Evolutionary conservation across 352 stramenopile genomes (phyloP).

Genomic region (Stephanocyclus meneghinianus): DNA sequence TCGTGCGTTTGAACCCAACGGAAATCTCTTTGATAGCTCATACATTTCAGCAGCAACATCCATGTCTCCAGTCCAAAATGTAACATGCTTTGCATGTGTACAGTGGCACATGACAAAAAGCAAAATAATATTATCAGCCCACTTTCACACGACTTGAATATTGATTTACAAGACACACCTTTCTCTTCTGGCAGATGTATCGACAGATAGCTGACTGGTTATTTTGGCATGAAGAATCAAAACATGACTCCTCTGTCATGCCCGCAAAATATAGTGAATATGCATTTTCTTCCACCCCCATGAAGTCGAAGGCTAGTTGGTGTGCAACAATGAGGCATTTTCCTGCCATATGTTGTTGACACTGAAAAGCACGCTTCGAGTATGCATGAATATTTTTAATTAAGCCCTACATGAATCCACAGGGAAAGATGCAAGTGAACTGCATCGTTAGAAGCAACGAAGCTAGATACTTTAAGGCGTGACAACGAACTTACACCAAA

Average conservation of each 20-base stretch:
- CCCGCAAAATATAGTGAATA: constrained; percentile 7
- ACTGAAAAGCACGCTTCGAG: constrained; percentile 31
- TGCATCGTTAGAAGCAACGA: not conserved
- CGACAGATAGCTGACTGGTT: constrained; percentile 14
- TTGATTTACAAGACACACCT: not conserved
- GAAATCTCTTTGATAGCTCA: constrained; percentile 21
- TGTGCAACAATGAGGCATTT: constrained; percentile 8
- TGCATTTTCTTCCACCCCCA: constrained; percentile 33
- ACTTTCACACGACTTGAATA: not conserved
- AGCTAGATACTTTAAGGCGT: not conserved
- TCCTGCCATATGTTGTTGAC: constrained; percentile 9
- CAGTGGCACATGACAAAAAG: not conserved
- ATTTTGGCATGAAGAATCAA: not conserved
- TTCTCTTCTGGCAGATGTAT: constrained; percentile 12
- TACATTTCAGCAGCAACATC: constrained; percentile 33
- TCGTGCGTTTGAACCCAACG: constrained; percentile 11
- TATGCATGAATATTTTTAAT: constrained; percentile 17
- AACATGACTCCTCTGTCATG: constrained; percentile 29
- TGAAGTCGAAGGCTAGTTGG: constrained; percentile 34
- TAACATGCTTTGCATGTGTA: constrained; percentile 20
- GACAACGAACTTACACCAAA: not conserved
- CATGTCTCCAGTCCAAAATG: constrained; percentile 37
- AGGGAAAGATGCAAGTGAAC: not conserved
- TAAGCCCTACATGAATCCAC: not conserved
- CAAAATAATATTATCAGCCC: not conserved